Base-by-base conservation (phyloP, 1,284 basidiomycete species). In the Dichomitus squalens region DNA sequence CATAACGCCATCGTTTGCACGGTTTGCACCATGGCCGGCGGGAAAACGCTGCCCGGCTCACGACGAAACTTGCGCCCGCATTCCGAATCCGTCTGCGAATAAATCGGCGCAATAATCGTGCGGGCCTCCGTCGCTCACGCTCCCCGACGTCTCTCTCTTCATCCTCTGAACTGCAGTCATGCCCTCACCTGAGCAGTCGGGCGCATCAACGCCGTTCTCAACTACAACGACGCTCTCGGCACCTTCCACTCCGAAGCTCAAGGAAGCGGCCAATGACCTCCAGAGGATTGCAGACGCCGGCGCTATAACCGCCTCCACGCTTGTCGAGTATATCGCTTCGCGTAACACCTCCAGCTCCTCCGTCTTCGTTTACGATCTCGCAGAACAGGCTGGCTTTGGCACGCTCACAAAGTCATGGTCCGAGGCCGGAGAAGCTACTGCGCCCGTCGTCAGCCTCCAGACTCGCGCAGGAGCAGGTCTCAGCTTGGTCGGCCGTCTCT, bases 401-500 rank as follows among this genome's bases (percentile, higher is more conserved):
- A 76, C 79, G 0, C 73, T 86, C 51, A 87, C 88, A 18, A 87
- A 85, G 64, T 77, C 81, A 55, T 87, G 86, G 85, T 72, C 80
- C 1, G 71, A 50, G 14, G 41, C 46, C 20, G 70, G 68, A 20
- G 62, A 70, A 40, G 71, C 72, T 21, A 75, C 80, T 5, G 79
- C 85, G 2, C 79, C 85, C 54, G 84, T 91, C 8, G 78, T 90
- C 58, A 75, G 82, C 53, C 77, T 95, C 53, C 93, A 96, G 76
- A 94, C 92, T n/a, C 82, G 95, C 57, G 81, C 88, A 16, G 95
- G 95, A 48, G 93, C 95, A 20, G 95, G 95, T 16, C 75, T 94
- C 55, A 85, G 85, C 67, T 78, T 97, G 59, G 85, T 93, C 38
- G 95, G 95, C 16, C 84, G 93, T 60, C 77, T 95, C 50, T 89